Conservation (phyloP, 2,329 filamentous ascomycete genomes). For the Aspergillus udagawae region DNA sequence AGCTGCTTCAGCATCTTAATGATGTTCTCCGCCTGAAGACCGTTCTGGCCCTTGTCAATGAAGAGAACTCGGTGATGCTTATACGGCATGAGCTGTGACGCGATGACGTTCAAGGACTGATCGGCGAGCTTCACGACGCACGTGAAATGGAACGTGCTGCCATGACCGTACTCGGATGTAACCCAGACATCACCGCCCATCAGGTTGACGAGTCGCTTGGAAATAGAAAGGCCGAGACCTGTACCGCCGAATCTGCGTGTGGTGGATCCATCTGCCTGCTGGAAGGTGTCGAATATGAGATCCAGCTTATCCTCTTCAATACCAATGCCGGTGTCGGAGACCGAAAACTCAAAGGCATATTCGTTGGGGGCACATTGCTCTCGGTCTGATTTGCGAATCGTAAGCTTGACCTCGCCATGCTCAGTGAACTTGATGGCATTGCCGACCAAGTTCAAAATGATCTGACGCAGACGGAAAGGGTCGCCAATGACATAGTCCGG, state of each 20-base stretch:
- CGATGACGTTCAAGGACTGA: slow-evolving; percentile 71
- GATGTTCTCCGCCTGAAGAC: slow-evolving; percentile 63
- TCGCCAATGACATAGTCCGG: slow-evolving; percentile 95
- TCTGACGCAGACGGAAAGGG: slow-evolving; percentile 91
- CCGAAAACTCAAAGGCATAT: slow-evolving; percentile 92
- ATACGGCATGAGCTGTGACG: slow-evolving; percentile 77
- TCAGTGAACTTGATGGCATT: slow-evolving; percentile 99
- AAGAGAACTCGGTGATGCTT: slow-evolving; percentile 88
- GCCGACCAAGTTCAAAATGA: slow-evolving; percentile 93
- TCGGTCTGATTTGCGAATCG: slow-evolving; percentile 70
- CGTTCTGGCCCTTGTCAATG: slow-evolving; percentile 84
- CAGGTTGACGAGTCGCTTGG: slow-evolving; percentile 86
- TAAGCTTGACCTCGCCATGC: slow-evolving; percentile 90
- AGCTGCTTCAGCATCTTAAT: slow-evolving; percentile 72
- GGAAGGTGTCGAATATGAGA: slow-evolving; percentile 97
- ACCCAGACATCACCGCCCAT: slow-evolving; percentile 98
- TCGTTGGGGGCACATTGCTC: slow-evolving; percentile 66
- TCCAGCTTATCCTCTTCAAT: slow-evolving; percentile 94
- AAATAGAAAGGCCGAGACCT: slow-evolving; percentile 89
- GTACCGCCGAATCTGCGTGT: slow-evolving; percentile 95
- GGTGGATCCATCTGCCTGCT: slow-evolving; percentile 95
- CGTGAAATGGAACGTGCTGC: slow-evolving; percentile 95
- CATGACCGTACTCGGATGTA: slow-evolving; percentile 83
- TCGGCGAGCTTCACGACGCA: slow-evolving; percentile 83
- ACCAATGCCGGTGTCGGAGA: slow-evolving; percentile 93